phyloP scores from a whole-genome alignment of 495 filamentous ascomycete species.

The Ascodesmis nigricans region DNA sequence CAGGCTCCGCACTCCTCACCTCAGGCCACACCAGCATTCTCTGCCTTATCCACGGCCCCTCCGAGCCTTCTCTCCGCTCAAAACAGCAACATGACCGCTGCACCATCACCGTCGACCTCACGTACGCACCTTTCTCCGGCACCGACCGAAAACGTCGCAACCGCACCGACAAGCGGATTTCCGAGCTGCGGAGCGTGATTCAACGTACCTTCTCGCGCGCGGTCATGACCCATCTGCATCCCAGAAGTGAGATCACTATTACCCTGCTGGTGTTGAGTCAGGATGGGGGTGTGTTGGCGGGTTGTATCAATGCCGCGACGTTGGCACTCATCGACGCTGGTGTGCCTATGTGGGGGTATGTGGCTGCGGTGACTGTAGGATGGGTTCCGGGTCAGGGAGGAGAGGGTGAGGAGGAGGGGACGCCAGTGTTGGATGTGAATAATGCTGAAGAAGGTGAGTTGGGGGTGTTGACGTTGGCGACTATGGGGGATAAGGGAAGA shows the following conservation, averaged over 20 bases:
- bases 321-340: slow-evolving; percentile 87
- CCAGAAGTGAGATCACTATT: slow-evolving; percentile 63
- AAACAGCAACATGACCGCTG: slow-evolving; percentile 30
- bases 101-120: slow-evolving; percentile 42
- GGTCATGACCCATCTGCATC: slow-evolving; percentile 70
- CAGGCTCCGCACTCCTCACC: slow-evolving; percentile 71
- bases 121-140: slow-evolving; percentile 67
- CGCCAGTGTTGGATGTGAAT: slow-evolving; percentile 75
- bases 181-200: slow-evolving; percentile 56
- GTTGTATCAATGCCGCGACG: slow-evolving; percentile 76
- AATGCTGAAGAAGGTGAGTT: slow-evolving; percentile 71
- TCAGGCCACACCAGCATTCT: slow-evolving; percentile 95
- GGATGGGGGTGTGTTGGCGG: slow-evolving; percentile 76
- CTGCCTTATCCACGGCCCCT: slow-evolving; percentile 71
- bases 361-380: slow-evolving; percentile 70
- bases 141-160: slow-evolving; percentile 60
- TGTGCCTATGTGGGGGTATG: slow-evolving; percentile 78
- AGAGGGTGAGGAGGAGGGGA: slow-evolving; percentile 31
- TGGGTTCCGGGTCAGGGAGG: slow-evolving; percentile 26
- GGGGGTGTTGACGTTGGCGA: slow-evolving; percentile 69
- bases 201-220: slow-evolving; percentile 46
- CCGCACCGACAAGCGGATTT: slow-evolving; percentile 50
- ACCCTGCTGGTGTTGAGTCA: slow-evolving; percentile 69
- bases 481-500: slow-evolving; percentile 46
- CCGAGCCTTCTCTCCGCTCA: slow-evolving; percentile 33